A percentile compares a stretch with the other conserved stretches of the same genome.
Conservation (phyloP, 257 asterid genomes). For the Cruciata laevipes region DNA sequence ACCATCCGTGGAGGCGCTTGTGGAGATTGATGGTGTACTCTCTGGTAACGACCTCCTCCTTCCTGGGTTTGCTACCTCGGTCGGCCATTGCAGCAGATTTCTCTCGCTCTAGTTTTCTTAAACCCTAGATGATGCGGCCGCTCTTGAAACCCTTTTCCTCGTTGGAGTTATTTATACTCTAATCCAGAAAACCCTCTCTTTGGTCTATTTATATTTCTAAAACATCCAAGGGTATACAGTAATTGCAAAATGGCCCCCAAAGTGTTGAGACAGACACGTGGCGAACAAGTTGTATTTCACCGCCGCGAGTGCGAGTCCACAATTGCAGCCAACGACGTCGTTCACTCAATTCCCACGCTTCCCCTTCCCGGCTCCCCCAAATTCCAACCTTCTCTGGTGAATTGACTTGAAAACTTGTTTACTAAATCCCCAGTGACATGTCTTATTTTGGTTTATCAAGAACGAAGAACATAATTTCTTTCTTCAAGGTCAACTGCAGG, state of each 20-base stretch:
- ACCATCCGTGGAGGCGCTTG: conserved; percentile 42
- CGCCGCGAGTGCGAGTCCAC: no score
- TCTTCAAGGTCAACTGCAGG: no score
- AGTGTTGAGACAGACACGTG: not conserved
- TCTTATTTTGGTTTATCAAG: no score
- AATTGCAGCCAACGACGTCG: no score
- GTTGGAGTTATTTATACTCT: conserved; percentile 2
- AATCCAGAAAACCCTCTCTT: not conserved
- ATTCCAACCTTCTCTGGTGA: no score
- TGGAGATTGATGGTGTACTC: conserved; percentile 42
- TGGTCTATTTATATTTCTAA: not conserved
- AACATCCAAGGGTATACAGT: not conserved
- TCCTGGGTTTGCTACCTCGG: conserved; percentile 28
- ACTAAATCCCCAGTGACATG: no score
- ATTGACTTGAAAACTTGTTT: no score
- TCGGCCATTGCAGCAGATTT: conserved; percentile 26
- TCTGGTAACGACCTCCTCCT: conserved; percentile 43
- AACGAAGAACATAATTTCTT: no score
- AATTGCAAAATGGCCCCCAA: not conserved
- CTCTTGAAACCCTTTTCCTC: not conserved
- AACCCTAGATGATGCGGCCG: conserved; percentile 16
- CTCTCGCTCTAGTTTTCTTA: not conserved
- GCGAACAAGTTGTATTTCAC: no score
- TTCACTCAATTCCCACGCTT: no score
- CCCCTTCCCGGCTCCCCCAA: no score